Evolutionary conservation across 345 rosid genomes (phyloP), one percentile per base, ranked within the genome.

Genomic region (Bruguiera parviflora): DNA sequence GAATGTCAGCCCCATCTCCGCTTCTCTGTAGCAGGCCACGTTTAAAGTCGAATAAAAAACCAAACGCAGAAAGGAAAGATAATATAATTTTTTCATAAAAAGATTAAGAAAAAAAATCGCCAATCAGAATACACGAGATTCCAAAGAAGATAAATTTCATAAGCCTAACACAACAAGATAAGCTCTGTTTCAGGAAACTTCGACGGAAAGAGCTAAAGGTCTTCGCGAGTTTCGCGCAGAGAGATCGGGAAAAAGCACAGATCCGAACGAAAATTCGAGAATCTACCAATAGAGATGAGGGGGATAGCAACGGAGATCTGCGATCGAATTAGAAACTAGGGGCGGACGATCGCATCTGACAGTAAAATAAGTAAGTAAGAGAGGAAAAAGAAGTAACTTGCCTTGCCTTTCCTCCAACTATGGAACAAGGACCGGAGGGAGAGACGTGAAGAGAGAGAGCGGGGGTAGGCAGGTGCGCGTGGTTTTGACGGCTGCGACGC

Each of bases 1-100:
- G 60, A 89, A 84, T 37, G 78, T 56, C 72, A 82, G 75, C 64
- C 90, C 92, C 95, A 89, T 89, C 68, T 65, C 70, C 67, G 61
- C 58, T 71, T 78, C 69, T 65, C 68, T 47, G 6, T 19, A 0
- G 10, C 56, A 28, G 27, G 66, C 29, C 32, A 47, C 49, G 19
- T 55, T 60, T 67, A 0, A 73, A 35, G 10, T 32, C 18, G n/a
- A 35, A 6, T 62, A 21, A 10, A 46, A 18, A 6, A 63, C 18
- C 24, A 52, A 65, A 52, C 19, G 0, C 15, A 24, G 53, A 8
- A 22, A 63, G 18, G n/a, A 13, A 13, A 9, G 10, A 31, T 47
- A 8, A 13, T 37, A 24, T 8, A 8, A 53, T 6, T 20, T 20
- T 3, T 8, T 3, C 2, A 5, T 5, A 18, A 53, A 52, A 19